Base-by-base conservation (phyloP, 352 stramenopile genomes). In the Aphanomyces euteiches region DNA sequence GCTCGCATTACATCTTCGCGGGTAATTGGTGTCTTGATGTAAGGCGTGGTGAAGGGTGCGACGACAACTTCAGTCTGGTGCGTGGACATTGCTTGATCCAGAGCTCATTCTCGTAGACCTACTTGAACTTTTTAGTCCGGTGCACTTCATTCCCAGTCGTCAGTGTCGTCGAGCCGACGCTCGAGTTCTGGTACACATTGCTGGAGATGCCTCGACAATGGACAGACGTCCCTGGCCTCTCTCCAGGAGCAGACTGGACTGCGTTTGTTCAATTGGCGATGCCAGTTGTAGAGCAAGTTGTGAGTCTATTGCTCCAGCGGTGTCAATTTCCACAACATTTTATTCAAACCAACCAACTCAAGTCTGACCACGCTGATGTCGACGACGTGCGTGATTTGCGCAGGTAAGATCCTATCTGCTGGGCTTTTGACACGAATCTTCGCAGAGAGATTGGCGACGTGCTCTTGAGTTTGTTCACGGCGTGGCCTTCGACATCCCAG, bases 161-260 rank as follows among this genome's bases (percentile, higher is more conserved):
- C 8, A 74, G 85, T 38, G 81, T 90, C 7, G 78, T 79, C 8
- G 79, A 92, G 47, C 82, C 82, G 13, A 95, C 85, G 37, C 76
- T 95, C 38, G 87, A 95, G 72, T 90, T 95, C 38, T 95, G 87
- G 87, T 95, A 91, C 75, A 92, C 92, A 58, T 81, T 95, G n/a
- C 76, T 95, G 8, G 87, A 95, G 63, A 75, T 80, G n/a, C 78
- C 73, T 57, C 78, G 78, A 45, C 80, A 82, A 15, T 68, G 64
- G 64, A 70, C 59, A n/a, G 64, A 61, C 10, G 53, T 61, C 5
- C 43, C 47, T 17, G 76, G 12, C 80, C 81, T 48, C 78, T 12
- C 10, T n/a, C 10, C 43, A 50, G 74, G 63, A 69, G 81, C 19
- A 57, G 87, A 40, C 65, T 92, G 37, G 3, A 54, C 38, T 0